These are phyloP conservation scores for Ophiorrhiza pumila DNA, from an alignment of 257 asterid genomes.

Conservation along the genomic window DNA sequence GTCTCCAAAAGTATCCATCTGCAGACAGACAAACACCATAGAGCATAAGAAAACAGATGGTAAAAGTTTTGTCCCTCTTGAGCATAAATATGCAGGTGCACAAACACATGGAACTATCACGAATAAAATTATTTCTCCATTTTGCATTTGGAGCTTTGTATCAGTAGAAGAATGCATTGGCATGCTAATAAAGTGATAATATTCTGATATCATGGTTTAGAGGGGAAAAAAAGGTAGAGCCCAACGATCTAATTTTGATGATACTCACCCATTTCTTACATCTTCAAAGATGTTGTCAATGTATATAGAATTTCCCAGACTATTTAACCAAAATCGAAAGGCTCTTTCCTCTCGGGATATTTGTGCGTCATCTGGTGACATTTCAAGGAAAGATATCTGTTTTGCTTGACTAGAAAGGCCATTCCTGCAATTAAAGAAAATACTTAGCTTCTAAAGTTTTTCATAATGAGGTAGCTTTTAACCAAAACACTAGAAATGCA, in stretches of 20 bases:
- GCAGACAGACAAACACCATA: conserved; percentile 23
- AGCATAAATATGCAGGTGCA: background rate
- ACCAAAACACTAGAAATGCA: background rate
- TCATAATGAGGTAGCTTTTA: background rate
- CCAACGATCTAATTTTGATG: background rate
- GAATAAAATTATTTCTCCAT: background rate
- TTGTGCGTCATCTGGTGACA: conserved; percentile 74
- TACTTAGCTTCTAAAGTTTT: conserved; percentile 15
- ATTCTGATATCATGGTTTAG: background rate
- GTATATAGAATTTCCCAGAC: conserved; percentile 74
- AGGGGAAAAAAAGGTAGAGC: background rate
- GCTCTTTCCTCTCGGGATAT: conserved; percentile 88
- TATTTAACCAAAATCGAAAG: conserved; percentile 91
- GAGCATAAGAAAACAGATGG: background rate
- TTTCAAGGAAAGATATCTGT: conserved; percentile 79
- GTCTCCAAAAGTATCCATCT: conserved; percentile 92
- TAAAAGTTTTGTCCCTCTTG: background rate
- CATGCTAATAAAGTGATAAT: background rate
- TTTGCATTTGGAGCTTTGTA: background rate
- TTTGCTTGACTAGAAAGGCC: conserved; percentile 83
- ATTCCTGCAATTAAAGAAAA: conserved; percentile 45
- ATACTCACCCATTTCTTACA: conserved; percentile 84
- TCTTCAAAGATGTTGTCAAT: conserved; percentile 96
- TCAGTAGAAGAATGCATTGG: background rate
- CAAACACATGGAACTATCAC: background rate